These are phyloP conservation scores for Hypericum androsaemum DNA, from an alignment of 345 rosid species.

Conservation along the genomic window DNA sequence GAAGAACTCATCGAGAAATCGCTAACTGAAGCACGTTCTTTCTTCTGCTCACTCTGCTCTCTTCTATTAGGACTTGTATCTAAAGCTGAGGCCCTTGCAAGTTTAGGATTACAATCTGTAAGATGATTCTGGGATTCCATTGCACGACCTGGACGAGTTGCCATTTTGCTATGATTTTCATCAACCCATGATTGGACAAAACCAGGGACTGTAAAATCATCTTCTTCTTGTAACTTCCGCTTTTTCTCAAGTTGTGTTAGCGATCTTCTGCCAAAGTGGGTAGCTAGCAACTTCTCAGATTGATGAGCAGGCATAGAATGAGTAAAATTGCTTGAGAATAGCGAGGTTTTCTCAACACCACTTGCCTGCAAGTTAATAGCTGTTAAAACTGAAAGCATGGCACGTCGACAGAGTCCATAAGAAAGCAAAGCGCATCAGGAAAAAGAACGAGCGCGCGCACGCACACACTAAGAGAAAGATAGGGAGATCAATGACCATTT, in stretches of 20 bases:
- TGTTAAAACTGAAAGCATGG: not conserved
- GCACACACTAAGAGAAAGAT: too few species aligned
- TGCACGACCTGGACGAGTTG: slow-evolving; percentile 13
- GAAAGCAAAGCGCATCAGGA: too few species aligned
- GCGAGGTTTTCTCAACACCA: slow-evolving; percentile 31
- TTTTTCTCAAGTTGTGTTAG: slow-evolving; percentile 26
- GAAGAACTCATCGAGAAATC: slow-evolving; percentile 16
- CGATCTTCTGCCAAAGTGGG: slow-evolving; percentile 23
- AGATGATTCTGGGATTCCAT: too few species aligned
- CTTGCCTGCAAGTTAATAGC: slow-evolving; percentile 30
- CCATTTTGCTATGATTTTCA: slow-evolving; percentile 19
- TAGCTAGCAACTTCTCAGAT: slow-evolving; percentile 29
- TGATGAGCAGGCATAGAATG: slow-evolving; percentile 27
- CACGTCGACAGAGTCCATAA: too few species aligned
- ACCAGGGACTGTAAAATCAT: slow-evolving; percentile 69
- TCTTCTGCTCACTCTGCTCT: slow-evolving; percentile 25
- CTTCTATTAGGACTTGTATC: slow-evolving; percentile 21
- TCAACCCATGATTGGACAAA: slow-evolving; percentile 33
- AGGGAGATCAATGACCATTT: too few species aligned
- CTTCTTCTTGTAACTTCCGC: slow-evolving; percentile 50
- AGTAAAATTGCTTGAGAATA: slow-evolving; percentile 23
- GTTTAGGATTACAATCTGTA: slow-evolving; percentile 10
- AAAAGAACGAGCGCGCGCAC: too few species aligned
- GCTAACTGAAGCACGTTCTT: slow-evolving; percentile 15
- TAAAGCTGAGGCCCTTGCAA: slow-evolving; percentile 15